Conservation (phyloP, 495 filamentous ascomycete genomes). For the Penicillium egyptiacum region DNA sequence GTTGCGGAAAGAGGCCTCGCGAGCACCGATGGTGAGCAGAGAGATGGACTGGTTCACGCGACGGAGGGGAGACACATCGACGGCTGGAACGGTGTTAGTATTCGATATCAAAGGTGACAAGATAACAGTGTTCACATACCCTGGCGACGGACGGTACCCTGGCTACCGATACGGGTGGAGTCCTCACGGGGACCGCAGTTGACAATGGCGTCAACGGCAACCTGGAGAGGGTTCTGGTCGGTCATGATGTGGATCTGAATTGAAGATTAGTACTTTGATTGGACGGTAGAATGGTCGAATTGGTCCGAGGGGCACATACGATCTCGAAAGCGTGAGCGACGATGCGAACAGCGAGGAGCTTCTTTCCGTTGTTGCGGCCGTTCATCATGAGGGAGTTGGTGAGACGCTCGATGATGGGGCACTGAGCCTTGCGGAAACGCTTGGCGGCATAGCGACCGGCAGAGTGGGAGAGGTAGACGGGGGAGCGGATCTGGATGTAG, state of each 20-base stretch:
- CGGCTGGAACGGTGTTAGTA: conserved; percentile 50
- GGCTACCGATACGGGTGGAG: conserved; percentile 97
- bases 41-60: conserved; percentile 99
- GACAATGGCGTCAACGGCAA: conserved; percentile 98
- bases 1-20: conserved; percentile 97
- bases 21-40: conserved; percentile 94
- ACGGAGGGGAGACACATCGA: conserved; percentile 98
- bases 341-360: conserved; percentile 99
- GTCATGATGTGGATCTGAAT: conserved; percentile 98
- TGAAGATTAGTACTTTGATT: conserved; percentile 17
- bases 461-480: conserved; percentile 98
- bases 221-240: conserved; percentile 99
- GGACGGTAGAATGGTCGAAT: neutral
- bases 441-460: conserved; percentile 98
- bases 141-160: conserved; percentile 98
- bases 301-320: conserved; percentile 57
- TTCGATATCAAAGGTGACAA: neutral
- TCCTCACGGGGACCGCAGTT: conserved; percentile 99
- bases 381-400: conserved; percentile 99
- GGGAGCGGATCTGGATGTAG: conserved; percentile 98
- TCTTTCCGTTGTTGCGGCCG: conserved; percentile 99
- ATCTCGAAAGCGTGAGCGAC: conserved; percentile 99
- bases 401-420: conserved; percentile 99
- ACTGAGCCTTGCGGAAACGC: conserved; percentile 99
- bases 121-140: neutral